phyloP scores from a whole-genome alignment of 169 alveolate species.

The Babesia bovis region DNA sequence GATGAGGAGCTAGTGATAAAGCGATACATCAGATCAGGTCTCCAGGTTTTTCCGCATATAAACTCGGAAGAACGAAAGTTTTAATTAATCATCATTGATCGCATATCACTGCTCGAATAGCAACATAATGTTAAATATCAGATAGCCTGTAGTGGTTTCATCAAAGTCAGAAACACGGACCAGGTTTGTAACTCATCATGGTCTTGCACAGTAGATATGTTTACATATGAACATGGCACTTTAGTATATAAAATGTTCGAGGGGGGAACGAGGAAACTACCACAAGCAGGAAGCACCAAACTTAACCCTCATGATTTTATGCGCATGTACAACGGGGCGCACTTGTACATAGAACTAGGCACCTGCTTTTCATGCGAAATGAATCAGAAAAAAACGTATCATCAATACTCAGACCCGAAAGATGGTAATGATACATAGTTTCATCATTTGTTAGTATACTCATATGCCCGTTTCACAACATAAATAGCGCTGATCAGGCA shows the following conservation, averaged over 20 bases:
- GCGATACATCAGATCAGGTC: slow-evolving; percentile 67
- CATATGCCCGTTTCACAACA: slow-evolving; percentile 29
- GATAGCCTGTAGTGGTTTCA: slow-evolving; percentile 43
- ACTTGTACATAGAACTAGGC: slow-evolving; percentile 20
- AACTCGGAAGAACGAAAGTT: slow-evolving; percentile 63
- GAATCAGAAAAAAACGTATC: slow-evolving; percentile 36
- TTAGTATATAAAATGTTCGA: slow-evolving; percentile 18
- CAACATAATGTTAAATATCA: not conserved
- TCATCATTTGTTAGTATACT: slow-evolving; percentile 38
- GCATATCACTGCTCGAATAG: not conserved
- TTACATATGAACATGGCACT: not conserved
- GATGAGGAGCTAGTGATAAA: slow-evolving; percentile 20
- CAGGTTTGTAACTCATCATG: slow-evolving; percentile 14
- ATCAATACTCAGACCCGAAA: slow-evolving; percentile 72
- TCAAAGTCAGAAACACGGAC: slow-evolving; percentile 59
- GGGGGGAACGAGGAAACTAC: slow-evolving; percentile 72
- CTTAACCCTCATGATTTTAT: slow-evolving; percentile 65
- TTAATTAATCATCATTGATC: slow-evolving; percentile 40
- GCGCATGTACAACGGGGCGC: slow-evolving; percentile 69
- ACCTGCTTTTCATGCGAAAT: slow-evolving; percentile 66
- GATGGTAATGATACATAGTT: slow-evolving; percentile 47
- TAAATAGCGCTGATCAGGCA: slow-evolving; percentile 37
- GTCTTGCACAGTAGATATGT: not conserved
- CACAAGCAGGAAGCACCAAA: slow-evolving; percentile 44
- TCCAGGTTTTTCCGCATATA: slow-evolving; percentile 52